Base-by-base conservation (phyloP, 345 rosid genomes). In the Murraya paniculata region DNA sequence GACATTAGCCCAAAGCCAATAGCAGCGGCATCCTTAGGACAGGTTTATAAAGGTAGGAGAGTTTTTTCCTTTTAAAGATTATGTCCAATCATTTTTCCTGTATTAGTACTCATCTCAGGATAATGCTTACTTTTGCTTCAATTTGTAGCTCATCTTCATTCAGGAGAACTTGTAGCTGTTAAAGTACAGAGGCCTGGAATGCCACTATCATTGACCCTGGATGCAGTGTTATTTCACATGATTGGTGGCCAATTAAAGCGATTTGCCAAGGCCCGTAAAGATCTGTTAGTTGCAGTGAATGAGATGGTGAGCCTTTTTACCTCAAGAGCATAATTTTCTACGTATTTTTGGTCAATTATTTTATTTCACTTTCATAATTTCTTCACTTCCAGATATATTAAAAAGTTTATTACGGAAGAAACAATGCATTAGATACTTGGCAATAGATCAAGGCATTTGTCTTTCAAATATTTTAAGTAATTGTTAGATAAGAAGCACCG, bases 111-210 rank as follows among this genome's bases (percentile, higher is more conserved):
- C 68, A 77, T 81, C 74, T 60, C 68, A 76, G 81, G 82, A 73
- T 84, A 71, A 73, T 61, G 36, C 64, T 55, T 59, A 68, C 81
- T 77, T 60, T 77, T 61, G 81, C 82, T 77, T 87, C 87, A 89
- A 85, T 74, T 86, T 92, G 91, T 94, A 96, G 98, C 97, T 88
- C 99, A 92, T 81, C 87, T 96, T 87, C 97, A 85, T 88, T 88
- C 98, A 84, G 99, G 98, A 82, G 97, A 92, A 85, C 89, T 96
- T 77, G 98, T 96, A 81, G 98, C 98, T 77, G 97, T 96, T 79
- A 94, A 96, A 82, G 99, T 96, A 81, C 97, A 94, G 88, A 92
- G 99, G 83, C 99, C 98, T 80, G 99, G 98, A 58, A 92, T 94
- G 94, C 81, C 86, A 35, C 86, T 85, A 76, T 72, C 80, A 25